Evolutionary conservation across 176 grass and related monocot genomes (phyloP), one percentile per base, ranked within the genome.

Genomic region (Bonia amplexicaulis): DNA sequence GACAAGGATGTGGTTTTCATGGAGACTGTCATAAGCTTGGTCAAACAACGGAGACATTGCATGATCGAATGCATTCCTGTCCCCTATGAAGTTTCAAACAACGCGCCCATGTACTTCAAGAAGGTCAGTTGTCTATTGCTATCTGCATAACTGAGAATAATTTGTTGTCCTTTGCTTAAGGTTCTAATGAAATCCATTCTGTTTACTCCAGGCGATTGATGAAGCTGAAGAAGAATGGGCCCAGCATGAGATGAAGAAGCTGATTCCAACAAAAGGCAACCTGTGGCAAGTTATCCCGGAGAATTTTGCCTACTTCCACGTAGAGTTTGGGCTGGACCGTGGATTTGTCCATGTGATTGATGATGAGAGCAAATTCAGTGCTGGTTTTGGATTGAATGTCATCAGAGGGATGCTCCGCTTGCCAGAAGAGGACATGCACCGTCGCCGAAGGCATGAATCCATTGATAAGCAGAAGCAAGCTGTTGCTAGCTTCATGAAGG

Each of bases 291-390:
- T 86, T 47, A 96, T 99, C 57, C 96, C 96, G 0, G 72, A 89
- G 68, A 99, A 99, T 82, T 99, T 99, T 57, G 84, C 96, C 35
- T 99, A 99, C 62, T 99, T 99, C 40, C 96, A 99, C 5, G 93
- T 99, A 8, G 93, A 99, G 76, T 99, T 99, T 27, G 91, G 93
- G 7, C 79, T 96, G 58, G 96, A 96, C 71, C 81, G 75, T 33
- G 96, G 96, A 19, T 96, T 99, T 31, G 96, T 92, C 73, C 93
- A 99, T 49, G 91, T 99, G 15, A 99, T 99, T n/a, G 96, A 99
- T 48, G 90, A 94, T 4, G 96, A 99, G 80, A 87, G 44, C 41
- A 96, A 99, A 22, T 96, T 99, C 81, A 85, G 69, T 13, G 76
- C 85, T 42, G 90, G 90, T 26, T 99, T 99, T 76, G 96, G 91